Evolutionary conservation across 2,329 filamentous ascomycete species (phyloP).

Genomic region (Exophiala dermatitidis): DNA sequence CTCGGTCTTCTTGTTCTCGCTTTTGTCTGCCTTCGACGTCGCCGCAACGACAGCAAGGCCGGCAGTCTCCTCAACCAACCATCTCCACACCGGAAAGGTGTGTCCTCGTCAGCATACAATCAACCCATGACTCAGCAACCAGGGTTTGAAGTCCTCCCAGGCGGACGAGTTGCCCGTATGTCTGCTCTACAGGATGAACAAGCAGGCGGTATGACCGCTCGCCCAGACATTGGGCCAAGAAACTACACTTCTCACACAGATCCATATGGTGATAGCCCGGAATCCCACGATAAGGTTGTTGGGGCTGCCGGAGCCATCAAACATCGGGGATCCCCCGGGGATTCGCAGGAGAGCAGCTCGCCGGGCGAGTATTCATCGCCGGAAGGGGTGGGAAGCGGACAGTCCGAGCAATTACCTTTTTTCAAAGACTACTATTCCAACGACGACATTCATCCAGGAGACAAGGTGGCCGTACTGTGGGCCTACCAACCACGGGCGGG

Average conservation of each 20-base stretch:
- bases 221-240: conserved; percentile 38
- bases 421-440: conserved; percentile 99
- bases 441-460: conserved; percentile 87
- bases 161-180: conserved; percentile 90
- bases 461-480: conserved; percentile 88
- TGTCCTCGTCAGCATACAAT: conserved; percentile 39
- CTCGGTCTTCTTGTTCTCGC: conserved; percentile 53
- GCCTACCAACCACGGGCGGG: conserved; percentile 89
- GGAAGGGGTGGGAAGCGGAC: conserved; percentile 72
- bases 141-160: conserved; percentile 69
- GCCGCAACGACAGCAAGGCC: conserved; percentile 54
- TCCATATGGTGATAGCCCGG: conserved; percentile 63
- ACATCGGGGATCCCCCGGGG: conserved; percentile 83
- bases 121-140: conserved; percentile 32
- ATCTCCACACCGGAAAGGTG: conserved; percentile 52
- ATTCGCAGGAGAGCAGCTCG: conserved; percentile 69
- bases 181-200: conserved; percentile 68
- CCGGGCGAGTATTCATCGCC: conserved; percentile 79
- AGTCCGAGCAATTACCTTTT: conserved; percentile 89
- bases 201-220: conserved; percentile 36
- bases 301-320: conserved; percentile 45
- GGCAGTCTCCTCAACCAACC: conserved; percentile 85
- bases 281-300: conserved; percentile 52
- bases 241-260: conserved; percentile 55
- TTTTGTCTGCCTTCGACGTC: conserved; percentile 54